Conservation (phyloP, 2,329 filamentous ascomycete genomes). For the Tolypocladium tundrense region DNA sequence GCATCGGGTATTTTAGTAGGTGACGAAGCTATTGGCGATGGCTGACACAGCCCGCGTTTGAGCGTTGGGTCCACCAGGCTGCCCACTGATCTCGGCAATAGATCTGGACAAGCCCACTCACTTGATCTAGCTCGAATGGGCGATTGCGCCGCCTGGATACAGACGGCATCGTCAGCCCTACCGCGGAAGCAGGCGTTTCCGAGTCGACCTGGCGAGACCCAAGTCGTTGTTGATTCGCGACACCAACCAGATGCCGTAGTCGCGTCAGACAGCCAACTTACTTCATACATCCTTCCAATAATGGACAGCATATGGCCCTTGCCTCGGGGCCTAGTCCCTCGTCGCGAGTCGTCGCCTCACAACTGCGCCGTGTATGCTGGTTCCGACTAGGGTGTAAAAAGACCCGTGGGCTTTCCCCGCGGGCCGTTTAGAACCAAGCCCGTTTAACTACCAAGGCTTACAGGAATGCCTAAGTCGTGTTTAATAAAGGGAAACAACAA, state of each 20-base stretch:
- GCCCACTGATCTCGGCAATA: not conserved
- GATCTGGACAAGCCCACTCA: not conserved
- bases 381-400: too few relatives aligned
- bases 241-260: not conserved
- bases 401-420: too few relatives aligned
- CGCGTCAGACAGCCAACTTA: not conserved
- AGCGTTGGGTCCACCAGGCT: not conserved
- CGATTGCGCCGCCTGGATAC: too few relatives aligned
- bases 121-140: not conserved
- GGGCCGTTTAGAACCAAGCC: too few relatives aligned
- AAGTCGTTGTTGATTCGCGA: not conserved
- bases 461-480: too few relatives aligned
- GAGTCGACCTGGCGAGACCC: not conserved
- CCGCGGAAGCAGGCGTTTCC: not conserved
- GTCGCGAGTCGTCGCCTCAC: not conserved
- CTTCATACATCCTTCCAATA: not conserved
- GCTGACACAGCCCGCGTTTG: not conserved
- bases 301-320: too few relatives aligned
- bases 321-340: not conserved
- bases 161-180: not conserved
- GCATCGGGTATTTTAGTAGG: too few relatives aligned
- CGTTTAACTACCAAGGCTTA: too few relatives aligned
- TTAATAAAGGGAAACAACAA: too few relatives aligned
- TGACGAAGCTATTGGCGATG: not conserved
- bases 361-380: not conserved